These are phyloP conservation scores for Parmelia sp. DNA, from an alignment of 495 filamentous ascomycete species.

Conservation along the genomic window DNA sequence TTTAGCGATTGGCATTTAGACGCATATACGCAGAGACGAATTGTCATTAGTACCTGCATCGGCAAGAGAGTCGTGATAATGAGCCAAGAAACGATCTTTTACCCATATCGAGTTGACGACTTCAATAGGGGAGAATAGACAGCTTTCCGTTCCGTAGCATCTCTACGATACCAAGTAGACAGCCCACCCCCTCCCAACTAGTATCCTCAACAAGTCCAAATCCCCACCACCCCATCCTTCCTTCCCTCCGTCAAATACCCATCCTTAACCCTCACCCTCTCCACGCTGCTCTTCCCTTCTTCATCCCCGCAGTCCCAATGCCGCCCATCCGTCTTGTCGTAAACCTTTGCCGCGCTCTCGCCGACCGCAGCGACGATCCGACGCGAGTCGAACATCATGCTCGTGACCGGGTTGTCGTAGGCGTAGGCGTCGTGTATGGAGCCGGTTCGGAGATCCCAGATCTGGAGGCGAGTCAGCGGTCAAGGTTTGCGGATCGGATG, in stretches of 20 bases:
- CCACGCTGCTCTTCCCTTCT: slow-evolving; percentile 60
- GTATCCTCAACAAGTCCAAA: slow-evolving; percentile 69
- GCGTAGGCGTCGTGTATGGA: slow-evolving; percentile 95
- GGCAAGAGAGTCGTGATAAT: not conserved
- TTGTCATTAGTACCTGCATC: not conserved
- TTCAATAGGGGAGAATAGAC: not conserved
- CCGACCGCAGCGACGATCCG: slow-evolving; percentile 87
- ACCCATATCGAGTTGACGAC: not conserved
- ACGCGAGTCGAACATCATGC: slow-evolving; percentile 95
- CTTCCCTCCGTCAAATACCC: slow-evolving; percentile 91
- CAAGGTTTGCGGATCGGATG: not conserved
- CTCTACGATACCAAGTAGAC: not conserved
- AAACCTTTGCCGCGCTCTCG: slow-evolving; percentile 91
- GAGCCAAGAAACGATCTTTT: not conserved
- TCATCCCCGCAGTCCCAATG: slow-evolving; percentile 92
- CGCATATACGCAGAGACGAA: not conserved
- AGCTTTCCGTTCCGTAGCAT: not conserved
- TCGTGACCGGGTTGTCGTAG: slow-evolving; percentile 86
- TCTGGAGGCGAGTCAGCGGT: slow-evolving; percentile 47
- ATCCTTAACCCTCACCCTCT: slow-evolving; percentile 85
- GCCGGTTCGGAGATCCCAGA: slow-evolving; percentile 96
- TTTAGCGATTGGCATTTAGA: not conserved
- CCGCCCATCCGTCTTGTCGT: slow-evolving; percentile 90
- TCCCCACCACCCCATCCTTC: slow-evolving; percentile 78
- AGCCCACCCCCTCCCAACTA: not conserved